These are phyloP conservation scores for Phialocephala sp. DNA, from an alignment of 2,329 filamentous ascomycete species.

Conservation along the genomic window DNA sequence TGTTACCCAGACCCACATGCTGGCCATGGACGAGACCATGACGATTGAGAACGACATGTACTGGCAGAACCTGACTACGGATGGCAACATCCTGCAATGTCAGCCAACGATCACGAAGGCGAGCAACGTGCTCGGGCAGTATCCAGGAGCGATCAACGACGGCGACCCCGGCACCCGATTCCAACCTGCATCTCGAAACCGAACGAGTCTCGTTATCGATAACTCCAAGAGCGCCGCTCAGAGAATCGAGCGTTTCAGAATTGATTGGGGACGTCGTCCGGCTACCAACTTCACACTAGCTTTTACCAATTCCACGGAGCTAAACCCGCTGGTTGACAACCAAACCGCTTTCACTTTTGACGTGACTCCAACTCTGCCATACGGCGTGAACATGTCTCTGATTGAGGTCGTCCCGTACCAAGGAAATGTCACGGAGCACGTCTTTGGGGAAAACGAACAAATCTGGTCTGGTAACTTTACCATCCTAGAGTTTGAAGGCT, in stretches of 20 bases:
- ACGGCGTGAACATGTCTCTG: not conserved
- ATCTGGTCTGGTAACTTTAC: conserved; percentile 32
- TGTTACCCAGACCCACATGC: conserved; percentile 44
- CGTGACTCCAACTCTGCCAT: not conserved
- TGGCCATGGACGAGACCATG: conserved; percentile 53
- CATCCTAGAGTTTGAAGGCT: conserved; percentile 51
- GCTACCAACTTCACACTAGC: conserved; percentile 57
- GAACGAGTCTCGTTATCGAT: conserved; percentile 58
- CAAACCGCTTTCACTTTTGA: not conserved
- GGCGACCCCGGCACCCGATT: conserved; percentile 68
- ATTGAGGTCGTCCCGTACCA: conserved; percentile 20
- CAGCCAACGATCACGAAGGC: conserved; percentile 51
- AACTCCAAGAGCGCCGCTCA: conserved; percentile 38
- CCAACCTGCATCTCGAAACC: conserved; percentile 60
- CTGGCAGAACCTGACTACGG: conserved; percentile 51
- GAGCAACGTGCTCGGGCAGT: conserved; percentile 62
- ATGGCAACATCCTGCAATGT: conserved; percentile 66
- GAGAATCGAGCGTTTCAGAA: conserved; percentile 54
- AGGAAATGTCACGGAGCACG: conserved; percentile 27
- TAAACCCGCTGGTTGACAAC: not conserved
- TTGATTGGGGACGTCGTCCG: conserved; percentile 63
- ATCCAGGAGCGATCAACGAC: conserved; percentile 67
- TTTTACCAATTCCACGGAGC: conserved; percentile 48
- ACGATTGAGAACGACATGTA: conserved; percentile 60
- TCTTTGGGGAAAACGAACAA: conserved; percentile 19